These are phyloP conservation scores for Gremmenia infestans DNA, from an alignment of 2,329 filamentous ascomycete genomes.

Conservation along the genomic window DNA sequence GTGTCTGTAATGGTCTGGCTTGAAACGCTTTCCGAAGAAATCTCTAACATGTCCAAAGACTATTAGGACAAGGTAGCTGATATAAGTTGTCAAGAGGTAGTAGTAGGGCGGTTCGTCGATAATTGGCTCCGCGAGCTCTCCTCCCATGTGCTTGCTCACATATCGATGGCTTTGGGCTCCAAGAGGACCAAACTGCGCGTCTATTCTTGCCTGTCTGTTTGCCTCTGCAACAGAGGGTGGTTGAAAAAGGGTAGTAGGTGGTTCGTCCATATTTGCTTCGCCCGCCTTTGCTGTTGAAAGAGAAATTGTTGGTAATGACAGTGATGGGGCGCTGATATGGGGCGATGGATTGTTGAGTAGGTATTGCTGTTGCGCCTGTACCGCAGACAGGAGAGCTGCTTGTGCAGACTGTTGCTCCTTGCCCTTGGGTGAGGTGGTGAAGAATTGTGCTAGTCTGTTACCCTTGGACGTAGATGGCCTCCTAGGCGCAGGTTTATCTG, in stretches of 20 bases:
- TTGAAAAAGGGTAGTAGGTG: constrained; percentile 77
- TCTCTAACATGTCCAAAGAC: constrained; percentile 92
- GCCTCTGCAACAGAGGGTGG: constrained; percentile 82
- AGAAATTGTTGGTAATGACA: constrained; percentile 85
- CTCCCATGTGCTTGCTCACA: constrained; percentile 80
- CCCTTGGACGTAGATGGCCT: constrained; percentile 61
- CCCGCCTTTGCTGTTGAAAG: constrained; percentile 80
- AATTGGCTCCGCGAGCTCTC: constrained; percentile 73
- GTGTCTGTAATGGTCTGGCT: constrained; percentile 75
- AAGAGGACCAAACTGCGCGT: constrained; percentile 89
- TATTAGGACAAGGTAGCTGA: constrained; percentile 95
- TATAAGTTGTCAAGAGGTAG: constrained; percentile 94
- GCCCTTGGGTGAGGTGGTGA: constrained; percentile 72
- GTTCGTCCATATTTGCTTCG: constrained; percentile 67
- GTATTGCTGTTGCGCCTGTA: constrained; percentile 57
- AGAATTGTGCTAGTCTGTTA: constrained; percentile 77
- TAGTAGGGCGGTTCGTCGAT: constrained; percentile 97
- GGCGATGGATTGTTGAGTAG: constrained; percentile 47
- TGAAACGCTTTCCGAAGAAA: constrained; percentile 96
- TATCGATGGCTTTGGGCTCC: constrained; percentile 78
- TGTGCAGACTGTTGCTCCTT: constrained; percentile 63
- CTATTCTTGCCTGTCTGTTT: constrained; percentile 66
- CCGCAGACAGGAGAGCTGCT: constrained; percentile 59
- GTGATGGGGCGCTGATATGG: constrained; percentile 64
- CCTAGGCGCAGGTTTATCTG: constrained; percentile 35